Percentiles rank a stretch among this genome's conserved stretches.
Evolutionary conservation across 805 yeast species (phyloP).

Genomic region (Barnettozyma californica): DNA sequence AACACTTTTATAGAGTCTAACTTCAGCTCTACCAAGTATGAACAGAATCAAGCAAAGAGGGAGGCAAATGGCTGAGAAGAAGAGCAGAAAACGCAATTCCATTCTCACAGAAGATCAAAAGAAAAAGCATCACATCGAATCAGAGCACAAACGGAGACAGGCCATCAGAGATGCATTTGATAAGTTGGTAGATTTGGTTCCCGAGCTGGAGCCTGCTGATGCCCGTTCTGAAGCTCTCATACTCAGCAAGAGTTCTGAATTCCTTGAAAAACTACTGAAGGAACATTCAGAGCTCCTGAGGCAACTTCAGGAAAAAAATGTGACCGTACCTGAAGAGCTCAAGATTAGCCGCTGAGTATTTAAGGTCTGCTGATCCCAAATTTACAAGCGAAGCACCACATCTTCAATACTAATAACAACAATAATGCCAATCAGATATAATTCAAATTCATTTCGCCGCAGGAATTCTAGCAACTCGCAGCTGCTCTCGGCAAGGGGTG

Average conservation of each 20-base stretch:
- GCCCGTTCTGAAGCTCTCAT: constrained; percentile 77
- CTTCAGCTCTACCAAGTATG: neutral
- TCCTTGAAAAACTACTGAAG: constrained; percentile 43
- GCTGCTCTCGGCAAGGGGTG: constrained; percentile 1
- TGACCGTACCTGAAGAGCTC: constrained; percentile 6
- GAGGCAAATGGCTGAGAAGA: neutral
- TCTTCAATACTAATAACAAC: neutral
- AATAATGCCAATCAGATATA: neutral
- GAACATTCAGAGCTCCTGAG: constrained; percentile 44
- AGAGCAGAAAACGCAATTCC: constrained; percentile 1
- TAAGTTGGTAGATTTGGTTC: constrained; percentile 67
- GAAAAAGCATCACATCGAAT: constrained; percentile 72
- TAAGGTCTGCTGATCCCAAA: neutral
- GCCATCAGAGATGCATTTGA: constrained; percentile 83
- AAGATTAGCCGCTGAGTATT: constrained; percentile 1
- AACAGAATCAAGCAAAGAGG: neutral
- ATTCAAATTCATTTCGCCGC: neutral
- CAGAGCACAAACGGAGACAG: constrained; percentile 83
- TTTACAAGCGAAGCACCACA: neutral
- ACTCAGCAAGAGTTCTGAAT: constrained; percentile 56
- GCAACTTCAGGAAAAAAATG: constrained; percentile 34
- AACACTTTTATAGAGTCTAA: neutral
- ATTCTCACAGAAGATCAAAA: constrained; percentile 30
- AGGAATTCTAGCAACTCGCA: neutral
- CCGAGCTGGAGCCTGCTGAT: constrained; percentile 62